phyloP scores from a whole-genome alignment of 805 yeast species.

The Teunomyces funiuensis region DNA sequence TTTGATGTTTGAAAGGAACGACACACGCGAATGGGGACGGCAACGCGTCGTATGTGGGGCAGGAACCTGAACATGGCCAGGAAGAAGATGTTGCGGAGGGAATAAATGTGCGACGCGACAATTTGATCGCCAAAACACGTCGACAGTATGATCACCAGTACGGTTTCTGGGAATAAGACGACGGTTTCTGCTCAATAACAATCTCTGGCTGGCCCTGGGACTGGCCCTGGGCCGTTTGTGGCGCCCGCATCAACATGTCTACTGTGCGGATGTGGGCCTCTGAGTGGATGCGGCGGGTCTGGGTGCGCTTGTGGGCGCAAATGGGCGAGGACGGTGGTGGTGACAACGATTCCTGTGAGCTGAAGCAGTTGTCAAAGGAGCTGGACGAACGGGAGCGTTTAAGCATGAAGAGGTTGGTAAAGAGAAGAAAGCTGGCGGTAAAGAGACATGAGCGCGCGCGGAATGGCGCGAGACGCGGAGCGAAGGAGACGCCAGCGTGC shows the following conservation, averaged over 20 bases:
- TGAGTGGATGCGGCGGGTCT: conserved; percentile 27
- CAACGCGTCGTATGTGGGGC: background rate
- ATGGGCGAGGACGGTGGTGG: conserved; percentile 7
- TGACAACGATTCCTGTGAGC: background rate
- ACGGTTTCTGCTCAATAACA: background rate
- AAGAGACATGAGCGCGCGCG: background rate
- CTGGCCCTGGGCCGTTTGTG: background rate
- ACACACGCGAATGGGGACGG: no score
- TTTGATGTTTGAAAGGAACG: no score
- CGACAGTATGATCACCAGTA: conserved; percentile 10
- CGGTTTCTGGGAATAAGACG: conserved; percentile 12
- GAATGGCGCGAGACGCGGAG: background rate
- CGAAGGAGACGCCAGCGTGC: no score
- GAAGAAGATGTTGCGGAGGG: background rate
- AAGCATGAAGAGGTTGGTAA: background rate
- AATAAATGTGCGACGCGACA: background rate
- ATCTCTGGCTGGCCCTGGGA: background rate
- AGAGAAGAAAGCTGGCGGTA: conserved; percentile 1
- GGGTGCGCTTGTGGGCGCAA: conserved; percentile 20
- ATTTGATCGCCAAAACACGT: no score
- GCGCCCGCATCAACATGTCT: conserved; percentile 25
- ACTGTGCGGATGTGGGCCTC: conserved; percentile 32
- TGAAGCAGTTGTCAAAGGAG: background rate
- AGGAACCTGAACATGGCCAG: background rate
- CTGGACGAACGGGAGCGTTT: background rate